A percentile compares a stretch with the other conserved stretches of the same genome.
These are phyloP conservation scores for Phytophthora pistaciae DNA, from an alignment of 352 stramenopile genomes.

Conservation along the genomic window DNA sequence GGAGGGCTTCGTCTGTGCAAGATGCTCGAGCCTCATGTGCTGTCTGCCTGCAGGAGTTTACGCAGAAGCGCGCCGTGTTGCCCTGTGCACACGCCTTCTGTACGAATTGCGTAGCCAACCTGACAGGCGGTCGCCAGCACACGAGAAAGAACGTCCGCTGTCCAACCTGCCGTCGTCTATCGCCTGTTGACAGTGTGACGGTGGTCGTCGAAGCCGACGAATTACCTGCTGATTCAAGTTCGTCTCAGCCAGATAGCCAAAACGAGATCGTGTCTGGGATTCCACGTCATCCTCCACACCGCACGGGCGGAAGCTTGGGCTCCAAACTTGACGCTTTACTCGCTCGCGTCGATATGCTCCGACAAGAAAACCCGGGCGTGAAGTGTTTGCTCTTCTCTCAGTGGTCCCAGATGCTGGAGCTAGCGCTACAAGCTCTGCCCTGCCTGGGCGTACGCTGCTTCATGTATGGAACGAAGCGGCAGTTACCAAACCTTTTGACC, in stretches of 20 bases:
- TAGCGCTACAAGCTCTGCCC: constrained; percentile 34
- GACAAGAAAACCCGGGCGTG: constrained; percentile 59
- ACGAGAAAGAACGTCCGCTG: constrained; percentile 49
- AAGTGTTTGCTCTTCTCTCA: constrained; percentile 94
- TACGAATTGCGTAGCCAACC: constrained; percentile 46
- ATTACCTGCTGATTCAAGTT: background rate
- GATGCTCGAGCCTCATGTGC: constrained; percentile 51
- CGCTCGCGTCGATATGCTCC: constrained; percentile 53
- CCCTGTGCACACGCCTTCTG: constrained; percentile 91
- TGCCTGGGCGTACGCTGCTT: constrained; percentile 78
- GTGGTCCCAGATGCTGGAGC: constrained; percentile 89
- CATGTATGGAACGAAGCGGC: constrained; percentile 65
- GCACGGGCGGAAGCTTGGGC: constrained; percentile 50
- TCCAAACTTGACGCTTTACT: constrained; percentile 82
- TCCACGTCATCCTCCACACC: background rate
- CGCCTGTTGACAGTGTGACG: constrained; percentile 24
- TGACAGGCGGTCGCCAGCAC: constrained; percentile 37
- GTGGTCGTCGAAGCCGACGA: constrained; percentile 29
- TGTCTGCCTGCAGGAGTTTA: constrained; percentile 84
- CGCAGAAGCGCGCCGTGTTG: constrained; percentile 73
- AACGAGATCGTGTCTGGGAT: background rate
- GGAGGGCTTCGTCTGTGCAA: background rate
- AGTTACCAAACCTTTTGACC: constrained; percentile 51
- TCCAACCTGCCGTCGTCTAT: constrained; percentile 66
- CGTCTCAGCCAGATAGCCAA: constrained; percentile 11